These are phyloP conservation scores for Ophiostoma australiae DNA, from an alignment of 2,329 filamentous ascomycete genomes.

Conservation along the genomic window DNA sequence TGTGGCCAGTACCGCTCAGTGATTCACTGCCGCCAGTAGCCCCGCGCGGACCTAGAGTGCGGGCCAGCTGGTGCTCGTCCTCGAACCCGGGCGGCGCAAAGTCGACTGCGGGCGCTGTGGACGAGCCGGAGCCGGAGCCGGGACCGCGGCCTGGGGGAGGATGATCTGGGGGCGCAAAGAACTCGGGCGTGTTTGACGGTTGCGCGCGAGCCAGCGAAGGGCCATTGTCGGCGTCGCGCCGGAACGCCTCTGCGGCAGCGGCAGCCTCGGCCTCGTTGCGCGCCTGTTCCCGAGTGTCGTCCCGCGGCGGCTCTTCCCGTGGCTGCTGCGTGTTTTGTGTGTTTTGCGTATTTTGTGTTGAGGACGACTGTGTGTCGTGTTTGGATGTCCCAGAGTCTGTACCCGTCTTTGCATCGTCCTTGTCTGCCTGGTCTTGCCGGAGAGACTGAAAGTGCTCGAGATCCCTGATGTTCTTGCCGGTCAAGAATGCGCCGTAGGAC, in stretches of 20 bases:
- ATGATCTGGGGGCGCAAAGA: neutral
- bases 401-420: neutral
- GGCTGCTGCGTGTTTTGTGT: neutral
- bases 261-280: constrained; percentile 1
- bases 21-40: constrained; percentile 28
- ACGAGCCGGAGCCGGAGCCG: neutral
- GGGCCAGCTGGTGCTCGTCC: constrained; percentile 80
- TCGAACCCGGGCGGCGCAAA: constrained; percentile 88
- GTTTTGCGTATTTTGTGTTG: neutral
- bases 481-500: constrained; percentile 2
- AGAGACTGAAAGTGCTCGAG: neutral
- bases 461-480: constrained; percentile 3
- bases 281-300: neutral
- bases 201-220: neutral
- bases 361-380: neutral
- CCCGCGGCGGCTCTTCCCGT: neutral
- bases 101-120: constrained; percentile 54
- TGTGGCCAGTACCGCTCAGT: constrained; percentile 62
- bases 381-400: neutral
- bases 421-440: neutral
- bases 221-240: neutral
- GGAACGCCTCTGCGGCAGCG: constrained; percentile 1
- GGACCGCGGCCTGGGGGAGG: constrained; percentile 30
- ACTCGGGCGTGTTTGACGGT: neutral
- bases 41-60: constrained; percentile 39